These are phyloP conservation scores for Verticillium isaacii DNA, from an alignment of 2,329 filamentous ascomycete genomes.

Conservation along the genomic window DNA sequence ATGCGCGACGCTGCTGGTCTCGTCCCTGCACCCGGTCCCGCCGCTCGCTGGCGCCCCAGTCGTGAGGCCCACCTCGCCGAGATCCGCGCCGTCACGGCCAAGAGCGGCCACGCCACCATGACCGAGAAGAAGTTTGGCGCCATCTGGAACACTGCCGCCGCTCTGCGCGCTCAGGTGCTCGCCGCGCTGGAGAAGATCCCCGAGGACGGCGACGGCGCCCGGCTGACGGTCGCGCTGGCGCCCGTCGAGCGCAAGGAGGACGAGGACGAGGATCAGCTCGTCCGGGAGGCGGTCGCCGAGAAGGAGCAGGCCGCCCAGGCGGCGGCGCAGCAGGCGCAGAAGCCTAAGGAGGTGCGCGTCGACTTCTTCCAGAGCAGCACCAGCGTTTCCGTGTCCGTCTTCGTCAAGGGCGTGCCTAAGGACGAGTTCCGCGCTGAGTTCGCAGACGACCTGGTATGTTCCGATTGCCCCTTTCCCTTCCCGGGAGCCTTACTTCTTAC, in stretches of 20 bases:
- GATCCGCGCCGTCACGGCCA: slow-evolving; percentile 22
- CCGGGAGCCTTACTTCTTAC: not conserved
- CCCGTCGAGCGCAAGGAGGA: slow-evolving; percentile 18
- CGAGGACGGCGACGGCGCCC: slow-evolving; percentile 38
- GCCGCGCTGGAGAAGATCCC: slow-evolving; percentile 37
- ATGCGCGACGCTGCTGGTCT: slow-evolving; percentile 24
- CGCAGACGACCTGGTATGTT: slow-evolving; percentile 14
- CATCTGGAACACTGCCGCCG: slow-evolving; percentile 35
- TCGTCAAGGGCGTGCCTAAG: slow-evolving; percentile 36
- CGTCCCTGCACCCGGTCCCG: slow-evolving; percentile 35
- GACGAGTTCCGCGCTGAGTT: slow-evolving; percentile 33
- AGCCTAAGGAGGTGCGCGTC: slow-evolving; percentile 23
- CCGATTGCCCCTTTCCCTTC: not conserved
- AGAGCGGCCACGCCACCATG: slow-evolving; percentile 10
- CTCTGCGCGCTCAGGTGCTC: slow-evolving; percentile 44
- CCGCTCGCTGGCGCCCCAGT: slow-evolving; percentile 43
- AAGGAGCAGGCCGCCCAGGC: slow-evolving; percentile 1
- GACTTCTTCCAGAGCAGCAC: slow-evolving; percentile 28
- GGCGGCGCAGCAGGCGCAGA: slow-evolving; percentile 4
- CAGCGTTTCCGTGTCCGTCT: slow-evolving; percentile 32
- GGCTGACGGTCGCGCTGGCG: slow-evolving; percentile 29
- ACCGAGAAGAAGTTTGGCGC: slow-evolving; percentile 16
- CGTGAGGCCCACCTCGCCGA: slow-evolving; percentile 24
- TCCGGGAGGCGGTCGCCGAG: slow-evolving; percentile 8
- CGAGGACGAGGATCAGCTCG: slow-evolving; percentile 19